Evolutionary conservation across 2,329 filamentous ascomycete species (phyloP), one percentile per base, ranked within the genome.

Genomic region (Fusarium devonianum): DNA sequence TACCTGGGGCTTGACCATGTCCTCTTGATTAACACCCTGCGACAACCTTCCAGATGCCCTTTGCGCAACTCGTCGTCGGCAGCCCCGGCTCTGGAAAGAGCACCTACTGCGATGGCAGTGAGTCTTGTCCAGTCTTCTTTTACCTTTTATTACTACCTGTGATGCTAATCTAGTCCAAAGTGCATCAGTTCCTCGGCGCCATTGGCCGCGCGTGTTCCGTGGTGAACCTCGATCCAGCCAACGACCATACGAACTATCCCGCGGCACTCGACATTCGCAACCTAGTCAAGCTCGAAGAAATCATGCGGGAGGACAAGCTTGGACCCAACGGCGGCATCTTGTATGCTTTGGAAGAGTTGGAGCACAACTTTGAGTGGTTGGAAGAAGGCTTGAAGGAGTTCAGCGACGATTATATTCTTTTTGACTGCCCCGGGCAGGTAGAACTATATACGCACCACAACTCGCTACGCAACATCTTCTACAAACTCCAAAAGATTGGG

Each of bases 161-260:
- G 8, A 50, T 19, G 16, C 51, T 46, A 35, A 41, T 23, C 4
- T 19, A 13, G 18, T 8, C 28, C 10, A 10, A 47, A 87, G 85
- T 99, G 89, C 90, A 97, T 69, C 94, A 99, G 75, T 99, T 99
- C 76, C 88, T 97, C 81, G 88, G 88, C 60, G 93, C 94, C 57
- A 96, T 99, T 69, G 92, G 92, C 53, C 88, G 94, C 47, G 92
- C 95, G 72, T 96, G 91, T 77, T 95, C 91, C 12, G 86, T 97
- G 26, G 90, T 97, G 50, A 99, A 99, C 70, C 87, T 99, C 60
- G 94, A 99, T 74, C 94, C 94, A 18, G 94, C 94, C 44, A 99
- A 99, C 78, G 93, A 97, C 67, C 86, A 88, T 52, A 94, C 92
- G 2, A 89, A 85, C 54, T 99, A 97, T 72, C 86, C 88, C 14